Evolutionary conservation across 176 grass and related monocot genomes (phyloP).

Genomic region (Lolium rigidum): DNA sequence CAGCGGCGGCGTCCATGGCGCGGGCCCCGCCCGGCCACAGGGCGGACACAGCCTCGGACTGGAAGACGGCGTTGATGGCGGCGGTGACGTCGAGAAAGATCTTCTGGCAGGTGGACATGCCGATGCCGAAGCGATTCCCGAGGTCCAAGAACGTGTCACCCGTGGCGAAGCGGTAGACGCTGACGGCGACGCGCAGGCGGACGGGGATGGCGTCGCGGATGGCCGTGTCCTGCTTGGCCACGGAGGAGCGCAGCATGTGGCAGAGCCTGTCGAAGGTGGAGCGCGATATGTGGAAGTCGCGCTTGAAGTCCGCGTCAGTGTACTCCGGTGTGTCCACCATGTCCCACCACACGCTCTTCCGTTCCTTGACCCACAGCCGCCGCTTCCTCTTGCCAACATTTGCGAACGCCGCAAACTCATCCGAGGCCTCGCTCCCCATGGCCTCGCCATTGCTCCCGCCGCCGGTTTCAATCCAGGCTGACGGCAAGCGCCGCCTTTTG

Average conservation of each 20-base stretch:
- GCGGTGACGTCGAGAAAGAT: conserved; percentile 72
- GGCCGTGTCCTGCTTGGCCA: conserved; percentile 78
- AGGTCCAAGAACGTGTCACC: conserved; percentile 66
- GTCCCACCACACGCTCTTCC: conserved; percentile 63
- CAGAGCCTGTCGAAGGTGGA: conserved; percentile 83
- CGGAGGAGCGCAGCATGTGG: conserved; percentile 55
- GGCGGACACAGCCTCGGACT: conserved; percentile 58
- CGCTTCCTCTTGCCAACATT: background rate
- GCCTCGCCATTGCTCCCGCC: too few relatives aligned
- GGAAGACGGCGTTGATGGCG: conserved; percentile 73
- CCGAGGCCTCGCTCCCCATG: background rate
- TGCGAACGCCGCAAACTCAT: background rate
- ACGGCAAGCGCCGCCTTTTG: background rate
- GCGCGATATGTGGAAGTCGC: conserved; percentile 64
- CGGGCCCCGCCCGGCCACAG: conserved; percentile 57
- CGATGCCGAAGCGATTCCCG: conserved; percentile 73
- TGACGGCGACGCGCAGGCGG: conserved; percentile 80
- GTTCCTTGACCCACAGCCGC: too few relatives aligned
- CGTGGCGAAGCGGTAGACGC: conserved; percentile 78
- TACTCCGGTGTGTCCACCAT: conserved; percentile 37
- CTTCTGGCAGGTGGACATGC: conserved; percentile 87
- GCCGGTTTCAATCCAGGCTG: background rate
- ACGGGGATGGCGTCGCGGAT: conserved; percentile 75
- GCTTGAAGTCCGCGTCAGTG: conserved; percentile 77
- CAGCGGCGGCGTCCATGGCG: conserved; percentile 16